Conservation (phyloP, 164 flowering plant species). For the Umbellularia californica region DNA sequence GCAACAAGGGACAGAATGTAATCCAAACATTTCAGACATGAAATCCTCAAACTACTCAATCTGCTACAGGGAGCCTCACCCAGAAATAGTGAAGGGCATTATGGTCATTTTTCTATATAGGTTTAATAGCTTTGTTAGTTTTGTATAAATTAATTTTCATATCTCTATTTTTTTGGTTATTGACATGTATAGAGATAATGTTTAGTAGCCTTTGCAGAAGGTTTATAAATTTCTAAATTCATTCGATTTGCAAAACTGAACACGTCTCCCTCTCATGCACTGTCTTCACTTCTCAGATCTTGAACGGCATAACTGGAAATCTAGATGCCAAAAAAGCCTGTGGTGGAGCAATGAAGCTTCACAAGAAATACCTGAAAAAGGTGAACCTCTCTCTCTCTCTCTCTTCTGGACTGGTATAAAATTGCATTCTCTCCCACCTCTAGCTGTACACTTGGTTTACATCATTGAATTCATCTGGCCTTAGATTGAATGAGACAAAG, state of each 20-base stretch:
- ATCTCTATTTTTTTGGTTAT: background rate
- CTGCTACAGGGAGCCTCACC: background rate
- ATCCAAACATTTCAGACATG: background rate
- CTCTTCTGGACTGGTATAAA: background rate
- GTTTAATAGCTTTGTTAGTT: background rate
- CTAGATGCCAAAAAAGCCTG: constrained; percentile 94
- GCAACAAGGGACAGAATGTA: background rate
- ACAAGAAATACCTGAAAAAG: constrained; percentile 61
- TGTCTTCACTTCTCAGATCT: constrained; percentile 47
- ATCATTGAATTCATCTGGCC: background rate
- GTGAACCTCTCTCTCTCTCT: background rate
- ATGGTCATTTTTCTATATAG: background rate
- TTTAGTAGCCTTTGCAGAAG: background rate
- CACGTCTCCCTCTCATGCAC: background rate
- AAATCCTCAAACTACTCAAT: background rate
- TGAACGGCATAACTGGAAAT: constrained; percentile 83
- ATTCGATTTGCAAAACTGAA: background rate
- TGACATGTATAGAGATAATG: background rate
- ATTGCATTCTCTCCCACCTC: background rate
- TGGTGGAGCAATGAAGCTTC: constrained; percentile 89
- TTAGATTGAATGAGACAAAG: too few species aligned
- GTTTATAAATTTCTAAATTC: background rate
- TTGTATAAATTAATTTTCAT: background rate
- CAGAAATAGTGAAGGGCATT: background rate
- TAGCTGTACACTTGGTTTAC: background rate